These are phyloP conservation scores for Drosera capensis DNA, from an alignment of 148 eudicot species.

Conservation along the genomic window DNA sequence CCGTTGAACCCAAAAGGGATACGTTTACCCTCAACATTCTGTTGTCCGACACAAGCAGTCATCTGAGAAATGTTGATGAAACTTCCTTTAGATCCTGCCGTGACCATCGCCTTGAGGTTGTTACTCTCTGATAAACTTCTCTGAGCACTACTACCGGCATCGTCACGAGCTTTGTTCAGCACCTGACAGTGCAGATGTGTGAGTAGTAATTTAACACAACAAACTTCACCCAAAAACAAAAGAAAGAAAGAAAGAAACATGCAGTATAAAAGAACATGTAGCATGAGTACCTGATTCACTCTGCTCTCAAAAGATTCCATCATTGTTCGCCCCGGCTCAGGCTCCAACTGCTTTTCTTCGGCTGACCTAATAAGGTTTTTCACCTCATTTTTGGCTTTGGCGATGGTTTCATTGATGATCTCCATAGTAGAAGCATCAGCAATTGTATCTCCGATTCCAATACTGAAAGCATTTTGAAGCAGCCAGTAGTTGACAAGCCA, in stretches of 20 bases:
- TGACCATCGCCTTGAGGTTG: slow-evolving; percentile 98
- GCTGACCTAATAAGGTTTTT: slow-evolving; percentile 63
- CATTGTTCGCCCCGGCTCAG: slow-evolving; percentile 99
- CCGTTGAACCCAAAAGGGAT: slow-evolving; percentile 88
- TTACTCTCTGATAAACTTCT: slow-evolving; percentile 88
- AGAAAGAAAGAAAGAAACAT: neutral
- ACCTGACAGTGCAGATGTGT: slow-evolving; percentile 36
- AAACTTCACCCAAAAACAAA: neutral
- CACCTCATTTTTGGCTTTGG: slow-evolving; percentile 85
- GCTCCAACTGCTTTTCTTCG: slow-evolving; percentile 72
- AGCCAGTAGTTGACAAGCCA: slow-evolving; percentile 99
- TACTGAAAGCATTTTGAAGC: slow-evolving; percentile 81
- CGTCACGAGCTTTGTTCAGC: slow-evolving; percentile 99
- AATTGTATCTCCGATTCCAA: slow-evolving; percentile 97
- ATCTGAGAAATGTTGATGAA: slow-evolving; percentile 98
- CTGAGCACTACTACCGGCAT: slow-evolving; percentile 98
- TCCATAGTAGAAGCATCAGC: slow-evolving; percentile 98
- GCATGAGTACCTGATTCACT: slow-evolving; percentile 71
- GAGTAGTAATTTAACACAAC: slow-evolving; percentile 2
- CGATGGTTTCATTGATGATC: slow-evolving; percentile 73
- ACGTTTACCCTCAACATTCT: slow-evolving; percentile 98
- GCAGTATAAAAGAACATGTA: neutral
- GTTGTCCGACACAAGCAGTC: slow-evolving; percentile 99
- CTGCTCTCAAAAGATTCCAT: slow-evolving; percentile 97
- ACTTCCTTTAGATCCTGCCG: slow-evolving; percentile 98